Conservation (phyloP, 2,329 filamentous ascomycete genomes). For the Metarhizium robertsii region DNA sequence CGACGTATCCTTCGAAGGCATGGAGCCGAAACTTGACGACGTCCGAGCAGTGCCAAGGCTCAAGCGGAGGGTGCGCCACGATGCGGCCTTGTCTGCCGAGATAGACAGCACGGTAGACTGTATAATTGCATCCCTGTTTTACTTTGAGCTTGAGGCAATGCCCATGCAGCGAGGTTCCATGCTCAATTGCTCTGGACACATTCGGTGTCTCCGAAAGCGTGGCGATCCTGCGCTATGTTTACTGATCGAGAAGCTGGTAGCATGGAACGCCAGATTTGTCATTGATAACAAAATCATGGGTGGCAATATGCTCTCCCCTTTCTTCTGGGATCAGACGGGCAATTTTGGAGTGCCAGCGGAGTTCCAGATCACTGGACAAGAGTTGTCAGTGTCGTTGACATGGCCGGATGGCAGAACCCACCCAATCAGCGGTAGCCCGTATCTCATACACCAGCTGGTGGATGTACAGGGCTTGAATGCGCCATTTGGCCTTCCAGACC, state of each 20-base stretch:
- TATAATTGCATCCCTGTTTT: constrained; percentile 4
- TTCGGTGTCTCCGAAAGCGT: too few relatives aligned
- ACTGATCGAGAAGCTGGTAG: background rate
- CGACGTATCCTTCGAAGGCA: constrained; percentile 1
- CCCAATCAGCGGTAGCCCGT: background rate
- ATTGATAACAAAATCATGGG: background rate
- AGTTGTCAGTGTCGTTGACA: background rate
- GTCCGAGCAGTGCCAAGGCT: background rate
- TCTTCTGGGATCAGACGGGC: background rate
- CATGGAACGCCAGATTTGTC: background rate
- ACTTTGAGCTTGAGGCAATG: constrained; percentile 3
- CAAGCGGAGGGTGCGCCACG: background rate
- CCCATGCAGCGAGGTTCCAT: background rate
- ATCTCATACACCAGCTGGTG: background rate
- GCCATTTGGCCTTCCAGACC: background rate
- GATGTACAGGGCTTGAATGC: background rate
- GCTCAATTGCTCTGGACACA: background rate
- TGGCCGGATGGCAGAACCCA: background rate
- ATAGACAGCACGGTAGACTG: background rate
- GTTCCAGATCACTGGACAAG: background rate
- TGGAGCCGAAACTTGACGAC: constrained; percentile 1
- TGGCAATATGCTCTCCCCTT: background rate
- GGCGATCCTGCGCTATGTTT: too few relatives aligned
- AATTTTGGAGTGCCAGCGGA: background rate
- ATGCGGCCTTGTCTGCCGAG: background rate